These are phyloP conservation scores for Wickerhamomyces bovis DNA, from an alignment of 805 yeast species.

Conservation along the genomic window DNA sequence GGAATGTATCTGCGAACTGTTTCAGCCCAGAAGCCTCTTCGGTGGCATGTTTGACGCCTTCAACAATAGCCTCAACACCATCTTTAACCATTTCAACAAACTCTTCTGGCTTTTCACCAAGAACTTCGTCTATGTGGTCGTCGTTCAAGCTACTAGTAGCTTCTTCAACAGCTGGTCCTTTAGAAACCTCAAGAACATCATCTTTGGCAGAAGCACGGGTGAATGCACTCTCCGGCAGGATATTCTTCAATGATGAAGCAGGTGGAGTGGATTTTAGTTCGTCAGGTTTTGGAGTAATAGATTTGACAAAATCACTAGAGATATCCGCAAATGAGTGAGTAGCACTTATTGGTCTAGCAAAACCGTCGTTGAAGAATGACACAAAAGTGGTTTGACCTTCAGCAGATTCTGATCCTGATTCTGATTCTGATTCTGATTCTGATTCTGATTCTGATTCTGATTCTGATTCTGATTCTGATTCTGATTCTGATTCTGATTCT, in stretches of 20 bases:
- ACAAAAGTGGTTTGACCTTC: conserved; percentile 13
- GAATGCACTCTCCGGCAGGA: not conserved
- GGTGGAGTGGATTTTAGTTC: not conserved
- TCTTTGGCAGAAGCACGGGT: not conserved
- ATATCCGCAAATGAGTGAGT: conserved; percentile 11
- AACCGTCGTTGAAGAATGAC: conserved; percentile 11
- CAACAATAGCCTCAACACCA: not conserved
- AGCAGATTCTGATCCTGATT: not conserved
- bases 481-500: too few relatives aligned
- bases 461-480: too few relatives aligned
- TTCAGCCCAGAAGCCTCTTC: not conserved
- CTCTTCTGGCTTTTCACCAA: conserved; percentile 4
- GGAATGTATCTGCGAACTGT: not conserved
- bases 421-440: too few relatives aligned
- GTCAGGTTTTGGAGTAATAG: conserved; percentile 1
- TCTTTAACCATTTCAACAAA: not conserved
- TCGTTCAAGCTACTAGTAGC: not conserved
- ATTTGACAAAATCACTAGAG: conserved; percentile 12
- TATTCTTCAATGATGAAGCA: not conserved
- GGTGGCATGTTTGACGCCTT: not conserved
- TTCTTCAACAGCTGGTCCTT: not conserved
- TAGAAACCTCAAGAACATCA: not conserved
- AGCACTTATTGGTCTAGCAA: not conserved
- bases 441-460: too few relatives aligned
- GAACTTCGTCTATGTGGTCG: not conserved